Base-by-base conservation (phyloP, 2,329 filamentous ascomycete genomes). In the Didymella lethalis region DNA sequence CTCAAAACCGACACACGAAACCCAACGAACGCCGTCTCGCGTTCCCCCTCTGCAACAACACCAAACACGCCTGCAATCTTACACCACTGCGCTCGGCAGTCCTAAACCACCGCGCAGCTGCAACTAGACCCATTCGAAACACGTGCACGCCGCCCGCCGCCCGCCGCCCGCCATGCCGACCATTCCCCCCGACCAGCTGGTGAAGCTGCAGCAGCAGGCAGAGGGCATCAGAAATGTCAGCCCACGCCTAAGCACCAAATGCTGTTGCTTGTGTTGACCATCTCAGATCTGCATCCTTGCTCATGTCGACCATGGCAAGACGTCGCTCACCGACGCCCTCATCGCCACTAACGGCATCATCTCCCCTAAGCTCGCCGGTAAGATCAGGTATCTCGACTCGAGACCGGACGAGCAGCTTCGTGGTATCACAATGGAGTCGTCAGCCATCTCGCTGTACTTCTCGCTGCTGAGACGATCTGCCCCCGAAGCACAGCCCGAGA, bases 401-500 rank as follows among this genome's bases (percentile, higher is more conserved):
- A 85, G 95, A 43, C 94, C 94, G 1, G 95, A 99, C 78, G 95
- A 99, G 78, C 95, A 99, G 79, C 86, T 91, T 16, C 90, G 95
- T 65, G 95, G 95, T 56, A 99, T 99, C 74, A 99, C 95, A n/a
- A 99, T 99, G 95, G 95, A 99, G 78, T 98, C 95, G 0, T 98
- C 94, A 6, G 95, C 95, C 62, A 99, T 99, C 64, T 98, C 95
- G 0, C 83, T 99, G 32, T 96, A 91, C 79, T 99, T 99, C 77
- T 96, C 93, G 34, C 92, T 98, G 85, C 82, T 96, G 53, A 86
- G 93, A 66, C 87, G 92, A 66, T 82, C 86, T 36, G 82, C 86
- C 1, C 88, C 90, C 2, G 88, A 92, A 16, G 86, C 86, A 6
- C 74, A 83, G 14, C 89, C 92, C 0, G 85, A 89, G 69, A 84